Evolutionary conservation across 441 rosid species (phyloP).

Genomic region (Mallotus repandus): DNA sequence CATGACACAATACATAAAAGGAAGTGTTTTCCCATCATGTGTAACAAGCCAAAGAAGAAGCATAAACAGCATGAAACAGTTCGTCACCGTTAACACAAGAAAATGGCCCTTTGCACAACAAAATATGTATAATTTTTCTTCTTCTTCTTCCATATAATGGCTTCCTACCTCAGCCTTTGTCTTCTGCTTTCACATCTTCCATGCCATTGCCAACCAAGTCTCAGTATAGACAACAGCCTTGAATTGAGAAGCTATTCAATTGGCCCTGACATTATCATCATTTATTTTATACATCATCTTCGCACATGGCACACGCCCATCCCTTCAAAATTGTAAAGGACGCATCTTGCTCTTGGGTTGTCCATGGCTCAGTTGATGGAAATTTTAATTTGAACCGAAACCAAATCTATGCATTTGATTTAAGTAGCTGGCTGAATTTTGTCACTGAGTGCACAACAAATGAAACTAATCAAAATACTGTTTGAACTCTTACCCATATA

Average conservation of each 20-base stretch:
- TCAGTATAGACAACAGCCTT: not conserved
- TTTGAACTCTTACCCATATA: too few species aligned
- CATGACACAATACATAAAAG: not conserved
- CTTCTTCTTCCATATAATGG: conserved; percentile 4
- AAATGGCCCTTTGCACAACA: conserved; percentile 29
- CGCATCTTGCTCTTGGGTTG: not conserved
- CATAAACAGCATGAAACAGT: not conserved
- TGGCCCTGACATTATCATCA: conserved; percentile 20
- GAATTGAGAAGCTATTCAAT: not conserved
- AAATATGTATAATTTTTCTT: not conserved
- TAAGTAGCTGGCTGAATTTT: too few species aligned
- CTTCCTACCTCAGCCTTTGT: conserved; percentile 10
- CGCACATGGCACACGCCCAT: conserved; percentile 36
- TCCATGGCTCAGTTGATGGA: not conserved
- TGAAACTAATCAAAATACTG: too few species aligned
- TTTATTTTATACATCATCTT: conserved; percentile 21
- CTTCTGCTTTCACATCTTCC: conserved; percentile 6
- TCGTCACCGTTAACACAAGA: conserved; percentile 35
- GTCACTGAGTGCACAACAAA: too few species aligned
- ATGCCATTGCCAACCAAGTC: conserved; percentile 5
- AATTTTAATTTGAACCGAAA: too few species aligned
- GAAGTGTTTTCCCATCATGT: not conserved
- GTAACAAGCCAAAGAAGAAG: not conserved
- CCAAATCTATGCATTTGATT: too few species aligned
- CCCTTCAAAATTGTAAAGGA: not conserved